Evolutionary conservation across 1,284 basidiomycete species (phyloP).

Genomic region (Coriolopsis trogii): DNA sequence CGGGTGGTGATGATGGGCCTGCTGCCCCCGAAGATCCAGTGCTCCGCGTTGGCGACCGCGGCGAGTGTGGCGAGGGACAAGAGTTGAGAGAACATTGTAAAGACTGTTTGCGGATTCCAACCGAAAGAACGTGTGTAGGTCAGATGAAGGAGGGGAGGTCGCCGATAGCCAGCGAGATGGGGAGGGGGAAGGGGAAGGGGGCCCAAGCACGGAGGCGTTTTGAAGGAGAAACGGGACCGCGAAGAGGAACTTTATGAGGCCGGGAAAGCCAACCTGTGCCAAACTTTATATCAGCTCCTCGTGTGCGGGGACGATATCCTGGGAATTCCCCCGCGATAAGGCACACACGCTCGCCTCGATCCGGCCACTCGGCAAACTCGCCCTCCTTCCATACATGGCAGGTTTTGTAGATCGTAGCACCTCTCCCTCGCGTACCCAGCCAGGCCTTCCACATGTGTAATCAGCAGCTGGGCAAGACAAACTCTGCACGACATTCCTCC

Average conservation of each 20-base stretch:
- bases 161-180: conserved; percentile 9
- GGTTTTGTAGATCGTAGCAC: background rate
- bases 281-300: conserved; percentile 3
- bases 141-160: conserved; percentile 18
- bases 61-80: conserved; percentile 25
- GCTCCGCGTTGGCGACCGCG: conserved; percentile 28
- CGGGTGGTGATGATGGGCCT: conserved; percentile 29
- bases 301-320: background rate
- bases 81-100: conserved; percentile 21
- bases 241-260: background rate
- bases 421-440: background rate
- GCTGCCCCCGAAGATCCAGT: conserved; percentile 34
- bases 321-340: too few species aligned
- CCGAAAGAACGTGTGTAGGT: conserved; percentile 21
- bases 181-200: conserved; percentile 3
- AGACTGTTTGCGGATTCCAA: too few species aligned
- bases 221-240: conserved; percentile 1
- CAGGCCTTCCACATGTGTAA: background rate
- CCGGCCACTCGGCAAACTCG: background rate
- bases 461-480: background rate
- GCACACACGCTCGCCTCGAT: conserved; percentile 4
- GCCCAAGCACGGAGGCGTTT: conserved; percentile 4
- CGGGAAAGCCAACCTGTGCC: background rate
- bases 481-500: background rate
- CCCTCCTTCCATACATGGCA: background rate